Evolutionary conservation across 768 basidiomycete genomes (phyloP), one percentile per base, ranked within the genome.

Genomic region (Leccinum barrowsii): DNA sequence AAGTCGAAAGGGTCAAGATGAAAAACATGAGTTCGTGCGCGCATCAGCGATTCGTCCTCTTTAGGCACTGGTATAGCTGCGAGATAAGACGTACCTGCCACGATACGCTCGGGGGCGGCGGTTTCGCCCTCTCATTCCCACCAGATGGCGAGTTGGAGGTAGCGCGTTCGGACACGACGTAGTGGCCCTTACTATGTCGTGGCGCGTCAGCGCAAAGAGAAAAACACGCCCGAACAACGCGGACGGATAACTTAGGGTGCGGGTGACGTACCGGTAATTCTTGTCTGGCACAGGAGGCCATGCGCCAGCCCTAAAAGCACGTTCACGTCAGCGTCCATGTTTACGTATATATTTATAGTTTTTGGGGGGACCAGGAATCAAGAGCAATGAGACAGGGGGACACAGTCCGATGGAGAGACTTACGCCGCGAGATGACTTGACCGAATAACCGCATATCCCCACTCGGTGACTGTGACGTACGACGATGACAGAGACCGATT

Each of bases 361-460:
- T n/a, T 40, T 8, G 15, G 40, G 37, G 4, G 17, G 1, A 42
- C 42, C 42, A 44, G n/a, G 10, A 19, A 42, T 42, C 4, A 42
- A 19, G n/a, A 17, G 11, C 5, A 44, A 44, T 21, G 42, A 44
- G 10, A n/a, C 37, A 40, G 17, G 42, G 40, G n/a, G 42, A 19
- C 42, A 44, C 11, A 44, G 1, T 44, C 2, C 19, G 42, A 44
- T 44, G 42, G 19, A 40, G 48, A 12, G 17, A 79, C 87, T 70
- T 67, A 90, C 87, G 81, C 78, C 57, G 86, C 81, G 40, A 93
- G 73, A 74, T 87, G 84, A 0, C 82, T 83, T 65, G 88, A 90
- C 26, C 90, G 77, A 48, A 90, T 80, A 11, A 87, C 87, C 28
- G 91, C 87, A 74, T 92, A 92, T 1, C 90, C 90, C 84, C 86